These are phyloP conservation scores for Melampsora abietis-canadensis DNA, from an alignment of 1,284 basidiomycete species.

Conservation along the genomic window DNA sequence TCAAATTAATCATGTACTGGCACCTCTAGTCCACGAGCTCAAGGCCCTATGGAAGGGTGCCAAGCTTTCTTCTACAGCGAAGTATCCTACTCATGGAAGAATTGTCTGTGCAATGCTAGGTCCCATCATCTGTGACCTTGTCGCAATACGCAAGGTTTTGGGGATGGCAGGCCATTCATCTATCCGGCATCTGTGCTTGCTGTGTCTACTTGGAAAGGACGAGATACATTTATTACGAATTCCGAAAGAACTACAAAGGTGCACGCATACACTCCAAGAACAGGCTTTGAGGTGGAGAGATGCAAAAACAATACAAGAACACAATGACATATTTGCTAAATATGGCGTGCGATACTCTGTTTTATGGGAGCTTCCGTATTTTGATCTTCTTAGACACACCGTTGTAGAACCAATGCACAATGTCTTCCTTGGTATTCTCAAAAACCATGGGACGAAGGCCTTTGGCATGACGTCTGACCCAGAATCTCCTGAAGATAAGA, in stretches of 20 bases:
- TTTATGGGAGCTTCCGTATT: conserved; percentile 16
- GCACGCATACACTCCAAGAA: neutral
- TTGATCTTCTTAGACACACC: neutral
- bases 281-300: conserved; percentile 22
- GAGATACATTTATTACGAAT: neutral
- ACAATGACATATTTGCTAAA: neutral
- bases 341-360: conserved; percentile 30
- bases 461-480: conserved; percentile 14
- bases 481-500: neutral
- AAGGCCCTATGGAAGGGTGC: conserved; percentile 48
- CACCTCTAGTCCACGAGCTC: conserved; percentile 51
- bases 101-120: conserved; percentile 6
- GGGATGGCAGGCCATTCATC: conserved; percentile 24
- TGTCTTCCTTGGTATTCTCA: conserved; percentile 23
- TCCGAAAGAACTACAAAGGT: neutral
- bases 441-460: conserved; percentile 8
- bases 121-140: conserved; percentile 32
- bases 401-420: conserved; percentile 39
- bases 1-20: conserved; percentile 51
- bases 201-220: neutral
- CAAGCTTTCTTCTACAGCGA: conserved; percentile 15
- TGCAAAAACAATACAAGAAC: neutral
- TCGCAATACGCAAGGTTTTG: conserved; percentile 17
- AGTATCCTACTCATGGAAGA: conserved; percentile 17
- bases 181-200: neutral